Evolutionary conservation across 768 basidiomycete genomes (phyloP).

Genomic region (Hypholoma sublateritium): DNA sequence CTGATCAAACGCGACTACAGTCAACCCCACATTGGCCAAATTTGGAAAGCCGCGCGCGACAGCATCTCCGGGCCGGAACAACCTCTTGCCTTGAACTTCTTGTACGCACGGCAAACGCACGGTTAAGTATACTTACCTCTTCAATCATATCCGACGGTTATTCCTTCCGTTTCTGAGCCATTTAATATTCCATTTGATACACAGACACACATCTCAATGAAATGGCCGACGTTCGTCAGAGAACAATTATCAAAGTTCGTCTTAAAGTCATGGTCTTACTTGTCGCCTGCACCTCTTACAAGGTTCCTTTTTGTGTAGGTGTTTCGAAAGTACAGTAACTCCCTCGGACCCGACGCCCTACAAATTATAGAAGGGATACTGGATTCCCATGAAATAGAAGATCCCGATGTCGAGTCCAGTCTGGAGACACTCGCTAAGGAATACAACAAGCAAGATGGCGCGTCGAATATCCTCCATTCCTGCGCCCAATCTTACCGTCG

Average conservation of each 20-base stretch:
- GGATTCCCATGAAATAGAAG: constrained; percentile 66
- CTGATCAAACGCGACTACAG: not conserved
- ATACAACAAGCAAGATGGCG: constrained; percentile 89
- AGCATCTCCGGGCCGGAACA: not conserved
- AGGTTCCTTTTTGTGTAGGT: constrained; percentile 44
- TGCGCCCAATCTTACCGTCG: not conserved
- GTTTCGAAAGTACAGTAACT: constrained; percentile 87
- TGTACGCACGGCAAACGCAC: too few species aligned
- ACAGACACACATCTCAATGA: too few species aligned
- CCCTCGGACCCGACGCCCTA: constrained; percentile 77
- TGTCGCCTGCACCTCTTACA: not conserved
- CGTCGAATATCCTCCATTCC: constrained; percentile 9
- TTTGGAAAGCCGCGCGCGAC: not conserved
- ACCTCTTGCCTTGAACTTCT: too few species aligned
- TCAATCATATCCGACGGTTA: too few species aligned
- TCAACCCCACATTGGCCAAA: not conserved
- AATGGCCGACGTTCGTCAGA: constrained; percentile 49
- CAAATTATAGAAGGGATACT: constrained; percentile 72
- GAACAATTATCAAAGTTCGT: constrained; percentile 47
- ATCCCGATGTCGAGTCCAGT: constrained; percentile 70
- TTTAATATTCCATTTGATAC: too few species aligned
- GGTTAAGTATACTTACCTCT: too few species aligned
- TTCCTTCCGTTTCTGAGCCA: too few species aligned
- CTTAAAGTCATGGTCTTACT: not conserved
- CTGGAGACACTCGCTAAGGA: constrained; percentile 82